Conservation (phyloP, 2,329 filamentous ascomycete genomes). For the Golovinomyces cichoracearum region DNA sequence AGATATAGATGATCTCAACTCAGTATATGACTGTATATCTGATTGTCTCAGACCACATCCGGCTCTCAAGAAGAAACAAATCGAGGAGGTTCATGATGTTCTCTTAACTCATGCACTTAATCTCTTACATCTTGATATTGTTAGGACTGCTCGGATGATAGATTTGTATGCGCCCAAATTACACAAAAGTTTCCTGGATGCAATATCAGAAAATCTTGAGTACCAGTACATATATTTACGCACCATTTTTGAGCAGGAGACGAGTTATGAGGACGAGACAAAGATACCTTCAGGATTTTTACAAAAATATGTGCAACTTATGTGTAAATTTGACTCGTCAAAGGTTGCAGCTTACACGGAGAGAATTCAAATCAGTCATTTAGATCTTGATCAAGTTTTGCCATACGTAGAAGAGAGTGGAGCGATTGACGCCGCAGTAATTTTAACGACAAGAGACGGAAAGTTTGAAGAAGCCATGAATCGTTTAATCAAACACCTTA, state of each 20-base stretch:
- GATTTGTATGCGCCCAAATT: conserved; percentile 28
- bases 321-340: conserved; percentile 60
- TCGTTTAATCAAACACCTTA: conserved; percentile 55
- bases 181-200: conserved; percentile 27
- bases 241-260: conserved; percentile 42
- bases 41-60: conserved; percentile 44
- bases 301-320: conserved; percentile 68
- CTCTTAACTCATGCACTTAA: conserved; percentile 30
- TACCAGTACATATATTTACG: conserved; percentile 39
- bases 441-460: conserved; percentile 73
- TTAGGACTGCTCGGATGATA: conserved; percentile 29
- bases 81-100: conserved; percentile 39
- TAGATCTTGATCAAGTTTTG: conserved; percentile 55
- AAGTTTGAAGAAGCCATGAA: conserved; percentile 62
- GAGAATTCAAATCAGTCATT: conserved; percentile 45
- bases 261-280: conserved; percentile 16
- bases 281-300: conserved; percentile 32
- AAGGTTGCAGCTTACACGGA: conserved; percentile 74
- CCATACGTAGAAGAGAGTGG: conserved; percentile 74
- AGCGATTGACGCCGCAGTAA: conserved; percentile 74
- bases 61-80: conserved; percentile 40
- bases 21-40: conserved; percentile 53
- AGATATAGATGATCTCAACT: conserved; percentile 48
- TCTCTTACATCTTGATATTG: conserved; percentile 30
- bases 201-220: conserved; percentile 26